Evolutionary conservation across 768 basidiomycete genomes (phyloP).

Genomic region (Sistotremastrum suecicum): DNA sequence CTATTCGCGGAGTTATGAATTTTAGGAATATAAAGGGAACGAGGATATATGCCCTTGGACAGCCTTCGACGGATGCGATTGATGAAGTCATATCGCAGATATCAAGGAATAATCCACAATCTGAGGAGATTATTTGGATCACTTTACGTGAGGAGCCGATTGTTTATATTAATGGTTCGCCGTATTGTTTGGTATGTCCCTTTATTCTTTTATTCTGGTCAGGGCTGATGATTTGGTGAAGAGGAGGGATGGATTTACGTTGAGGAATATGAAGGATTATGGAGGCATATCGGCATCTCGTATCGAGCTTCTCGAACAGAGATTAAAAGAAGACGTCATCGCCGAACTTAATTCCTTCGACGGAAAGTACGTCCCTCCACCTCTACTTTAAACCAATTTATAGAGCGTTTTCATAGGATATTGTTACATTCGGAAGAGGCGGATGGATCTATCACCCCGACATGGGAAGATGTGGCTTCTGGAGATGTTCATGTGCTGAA

Average conservation of each 20-base stretch:
- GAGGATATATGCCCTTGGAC: conserved; percentile 83
- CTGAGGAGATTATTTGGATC: conserved; percentile 71
- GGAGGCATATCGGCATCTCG: conserved; percentile 88
- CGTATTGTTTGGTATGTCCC: conserved; percentile 52
- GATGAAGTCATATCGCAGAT: conserved; percentile 61
- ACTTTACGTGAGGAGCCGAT: conserved; percentile 88
- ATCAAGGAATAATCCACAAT: conserved; percentile 41
- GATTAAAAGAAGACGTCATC: conserved; percentile 78
- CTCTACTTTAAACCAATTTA: not conserved
- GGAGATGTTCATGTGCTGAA: conserved; percentile 68
- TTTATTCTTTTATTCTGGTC: not conserved
- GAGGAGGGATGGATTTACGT: conserved; percentile 67
- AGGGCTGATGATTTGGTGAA: not conserved
- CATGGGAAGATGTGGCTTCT: conserved; percentile 82
- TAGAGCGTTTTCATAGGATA: conserved; percentile 31
- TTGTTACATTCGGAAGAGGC: conserved; percentile 81
- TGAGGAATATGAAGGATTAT: conserved; percentile 97
- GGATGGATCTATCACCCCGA: conserved; percentile 79
- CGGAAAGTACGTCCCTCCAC: conserved; percentile 40
- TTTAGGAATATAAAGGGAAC: conserved; percentile 75
- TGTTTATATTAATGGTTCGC: conserved; percentile 83
- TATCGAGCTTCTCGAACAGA: conserved; percentile 80
- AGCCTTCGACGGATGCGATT: conserved; percentile 82
- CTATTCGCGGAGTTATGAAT: conserved; percentile 86
- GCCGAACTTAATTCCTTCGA: conserved; percentile 73